Evolutionary conservation across 495 filamentous ascomycete species (phyloP), one percentile per base, ranked within the genome.

Genomic region (Talaromyces trachyspermus): DNA sequence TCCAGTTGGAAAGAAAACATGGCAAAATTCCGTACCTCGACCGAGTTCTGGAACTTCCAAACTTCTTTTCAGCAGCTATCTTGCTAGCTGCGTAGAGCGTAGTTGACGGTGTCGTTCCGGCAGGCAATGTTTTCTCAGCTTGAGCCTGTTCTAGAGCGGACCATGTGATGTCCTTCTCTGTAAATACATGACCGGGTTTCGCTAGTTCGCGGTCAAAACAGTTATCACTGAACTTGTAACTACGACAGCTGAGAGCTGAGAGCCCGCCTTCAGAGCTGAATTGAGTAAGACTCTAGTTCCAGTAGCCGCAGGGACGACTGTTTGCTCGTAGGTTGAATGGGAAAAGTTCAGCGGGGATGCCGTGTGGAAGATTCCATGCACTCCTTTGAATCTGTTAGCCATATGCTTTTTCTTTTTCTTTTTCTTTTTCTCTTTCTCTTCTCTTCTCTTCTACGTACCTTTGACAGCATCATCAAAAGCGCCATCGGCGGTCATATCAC

Each of bases 261-360:
- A 17, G 15, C 39, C 22, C 6, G 22, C 8, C 11, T 22, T 15
- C 20, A 8, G 15, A 27, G 39, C 39, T 10, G 39, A 42, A 15
- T 42, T 12, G 7, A 42, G 22, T 26, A 42, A n/a, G 12, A 22
- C 23, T 42, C 9, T 42, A 10, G 17, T 22, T 3, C 39, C 39
- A 20, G 18, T 7, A 9, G 25, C 39, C 11, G 88, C 88, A 0
- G 87, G 86, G 50, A 85, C 72, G 37, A 90, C 64, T 11, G 91
- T 71, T 36, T 71, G 80, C 52, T 86, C 68, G 29, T 82, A 72
- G 60, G 89, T 14, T 10, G 22, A 17, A 51, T 72, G 66, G 47
- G 64, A 65, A 50, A 66, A 57, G 18, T 44, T 38, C 54, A 62
- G 55, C 3, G 62, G 62, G 18, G 49, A 44, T 15, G 45, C 49